Evolutionary conservation across 108 stramenopile species (phyloP), one percentile per base, ranked within the genome.

Genomic region (Cyclotella atomus): DNA sequence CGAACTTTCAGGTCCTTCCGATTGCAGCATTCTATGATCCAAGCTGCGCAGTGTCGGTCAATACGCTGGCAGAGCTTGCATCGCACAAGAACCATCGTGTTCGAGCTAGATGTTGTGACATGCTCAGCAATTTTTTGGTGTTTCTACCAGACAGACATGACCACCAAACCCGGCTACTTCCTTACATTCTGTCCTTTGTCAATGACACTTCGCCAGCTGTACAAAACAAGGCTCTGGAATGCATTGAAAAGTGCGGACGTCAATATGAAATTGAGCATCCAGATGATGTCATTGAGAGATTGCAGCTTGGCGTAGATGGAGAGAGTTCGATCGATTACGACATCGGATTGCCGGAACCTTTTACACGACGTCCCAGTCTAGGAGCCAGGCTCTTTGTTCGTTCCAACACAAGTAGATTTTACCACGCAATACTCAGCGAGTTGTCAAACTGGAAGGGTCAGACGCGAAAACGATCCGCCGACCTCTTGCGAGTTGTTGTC

Each of bases 301-400:
- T 82, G 15, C 91, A 92, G 66, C 85, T 87, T 38, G 93, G 90
- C 16, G 76, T 91, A 9, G 91, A 92, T 71, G 91, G 90, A 34
- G 89, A 92, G 52, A 45, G 65, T n/a, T 59, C 68, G 8, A 83
- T 64, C 15, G 88, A 91, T 59, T 84, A 89, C 62, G 30, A 70
- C 24, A 52, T 50, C 27, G 41, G 57, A n/a, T 63, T 92, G 20
- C 93, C 93, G 8, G 25, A 28, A 9, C 91, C 91, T 20, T 91
- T 93, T 29, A 57, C 52, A 20, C 61, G 57, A 17, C 61, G 93
- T 50, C 93, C 93, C 23, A 67, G 89, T 29, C 65, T 95, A 29
- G 93, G 89, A 1, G 84, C 88, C 5, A 78, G 93, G 23, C 64
- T 91, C 15, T 93, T 85, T 68, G 88, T 92, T 15, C 85, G 93